Base-by-base conservation (phyloP, 768 basidiomycete genomes). In the Auriscalpium microsporum region DNA sequence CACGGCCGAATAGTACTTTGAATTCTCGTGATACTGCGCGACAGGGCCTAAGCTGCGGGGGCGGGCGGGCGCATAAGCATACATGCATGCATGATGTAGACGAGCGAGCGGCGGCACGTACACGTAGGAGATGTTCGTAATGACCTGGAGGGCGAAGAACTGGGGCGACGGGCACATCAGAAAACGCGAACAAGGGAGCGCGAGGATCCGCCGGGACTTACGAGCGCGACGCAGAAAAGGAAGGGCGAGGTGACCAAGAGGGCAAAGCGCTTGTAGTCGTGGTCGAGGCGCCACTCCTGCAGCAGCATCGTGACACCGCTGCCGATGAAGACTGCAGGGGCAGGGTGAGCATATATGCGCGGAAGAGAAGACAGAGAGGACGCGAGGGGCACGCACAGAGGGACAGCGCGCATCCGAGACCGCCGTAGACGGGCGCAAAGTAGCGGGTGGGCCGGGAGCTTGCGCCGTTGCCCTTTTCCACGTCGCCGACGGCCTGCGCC, bases 1-100 rank as follows among this genome's bases (percentile, higher is more conserved):
- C 50, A 77, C 68, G 10, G 88, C 87, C 10, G 87, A 90, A 65
- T 89, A 94, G 69, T 86, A 94, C 40, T 77, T 79, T 0, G 89
- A 90, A 67, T 93, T 93, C 62, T 91, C 83, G 64, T 88, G 82
- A 67, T 81, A 90, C 60, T 93, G 91, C 7, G 90, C 82, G 47
- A 94, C 85, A 17, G 91, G 91, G 23, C 91, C 91, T 56, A 92
- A 61, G 9, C 86, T 87, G 45, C 49, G 50, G 49, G 40, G 47
- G n/a, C n/a, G 21, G 21, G 21, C 21, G 21, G 21, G 21, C 38
- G 28, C 55, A 16, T 56, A 50, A 28, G 17, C 37, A n/a, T 52
- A 37, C 23, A 35, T 33, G 13, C 45, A 38, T 10, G 28, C 13
- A n/a, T n/a, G n/a, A n/a, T n/a, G 21, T 21, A 42, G 50, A 58